Evolutionary conservation across 108 stramenopile genomes (phyloP), one percentile per base, ranked within the genome.

Genomic region (Cylindrotheca closterium): DNA sequence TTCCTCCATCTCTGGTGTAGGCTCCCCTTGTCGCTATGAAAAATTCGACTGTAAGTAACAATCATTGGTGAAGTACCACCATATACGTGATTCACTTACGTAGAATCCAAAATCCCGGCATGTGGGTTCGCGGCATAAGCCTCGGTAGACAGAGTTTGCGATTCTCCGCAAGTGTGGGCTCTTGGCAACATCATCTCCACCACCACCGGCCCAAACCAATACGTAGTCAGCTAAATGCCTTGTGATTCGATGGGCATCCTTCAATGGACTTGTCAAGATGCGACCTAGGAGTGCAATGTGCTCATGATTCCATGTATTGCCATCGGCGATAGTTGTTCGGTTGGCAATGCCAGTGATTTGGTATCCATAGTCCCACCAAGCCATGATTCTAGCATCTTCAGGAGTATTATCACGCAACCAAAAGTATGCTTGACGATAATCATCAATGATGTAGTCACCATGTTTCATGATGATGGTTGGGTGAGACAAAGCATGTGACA

Each of bases 301-400:
- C 59, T 97, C 97, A 67, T 99, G 97, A 79, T 99, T 99, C 98
- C 98, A 99, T 27, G 98, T 99, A 73, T 99, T 99, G 18, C 97
- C 97, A 76, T 99, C 98, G 0, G 97, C 98, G 67, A 99, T 91
- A 0, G 97, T 97, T 5, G 98, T 99, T 29, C 98, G 86, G 68
- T 99, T 98, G 27, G 84, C 92, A 67, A 99, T 98, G 24, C 73
- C 98, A 56, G 92, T 89, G 65, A 98, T 98, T 56, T 93, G 92
- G 65, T 95, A 97, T 24, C 94, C 94, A 65, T 97, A 95, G 63
- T 97, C 95, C 94, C 95, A 96, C 98, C 96, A 98, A 22, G 95
- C 94, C 96, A 98, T 89, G 60, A 99, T 93, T n/a, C 97, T 83
- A 2, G 96, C 76, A 77, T 98, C 97, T 61, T 94, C 94, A 26